These are phyloP conservation scores for Aspergillus vadensis DNA, from an alignment of 2,329 filamentous ascomycete species.

Conservation along the genomic window DNA sequence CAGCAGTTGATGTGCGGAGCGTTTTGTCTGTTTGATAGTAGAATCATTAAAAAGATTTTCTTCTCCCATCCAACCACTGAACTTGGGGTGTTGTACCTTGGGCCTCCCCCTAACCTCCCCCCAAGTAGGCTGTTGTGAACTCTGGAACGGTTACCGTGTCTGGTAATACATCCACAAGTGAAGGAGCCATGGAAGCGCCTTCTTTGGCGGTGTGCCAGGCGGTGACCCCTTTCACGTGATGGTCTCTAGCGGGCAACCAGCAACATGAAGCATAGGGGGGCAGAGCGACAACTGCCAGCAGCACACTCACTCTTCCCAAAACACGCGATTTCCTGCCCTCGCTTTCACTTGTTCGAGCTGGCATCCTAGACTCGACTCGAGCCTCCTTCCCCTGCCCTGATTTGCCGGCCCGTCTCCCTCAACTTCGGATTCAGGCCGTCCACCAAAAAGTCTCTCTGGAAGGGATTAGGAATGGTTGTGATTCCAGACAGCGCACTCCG, in stretches of 20 bases:
- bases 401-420: slow-evolving; percentile 2
- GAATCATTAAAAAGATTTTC: not conserved
- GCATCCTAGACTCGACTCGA: slow-evolving; percentile 4
- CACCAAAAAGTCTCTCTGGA: slow-evolving; percentile 10
- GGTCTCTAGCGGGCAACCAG: slow-evolving; percentile 23
- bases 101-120: not conserved
- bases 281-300: slow-evolving; percentile 34
- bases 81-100: not conserved
- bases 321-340: slow-evolving; percentile 22
- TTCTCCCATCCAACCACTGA: not conserved
- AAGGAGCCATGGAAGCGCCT: slow-evolving; percentile 3
- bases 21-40: not conserved
- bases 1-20: too few species aligned
- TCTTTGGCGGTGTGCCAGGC: slow-evolving; percentile 20
- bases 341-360: slow-evolving; percentile 5
- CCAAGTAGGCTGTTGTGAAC: not conserved
- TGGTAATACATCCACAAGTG: not conserved
- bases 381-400: not conserved
- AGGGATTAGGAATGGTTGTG: slow-evolving; percentile 33
- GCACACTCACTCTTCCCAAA: slow-evolving; percentile 29
- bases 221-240: slow-evolving; percentile 25
- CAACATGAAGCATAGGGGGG: slow-evolving; percentile 30
- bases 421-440: slow-evolving; percentile 6
- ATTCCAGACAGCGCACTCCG: slow-evolving; percentile 36
- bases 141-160: not conserved